Base-by-base conservation (phyloP, 2,329 filamentous ascomycete species). In the Sarocladium brachiariae region DNA sequence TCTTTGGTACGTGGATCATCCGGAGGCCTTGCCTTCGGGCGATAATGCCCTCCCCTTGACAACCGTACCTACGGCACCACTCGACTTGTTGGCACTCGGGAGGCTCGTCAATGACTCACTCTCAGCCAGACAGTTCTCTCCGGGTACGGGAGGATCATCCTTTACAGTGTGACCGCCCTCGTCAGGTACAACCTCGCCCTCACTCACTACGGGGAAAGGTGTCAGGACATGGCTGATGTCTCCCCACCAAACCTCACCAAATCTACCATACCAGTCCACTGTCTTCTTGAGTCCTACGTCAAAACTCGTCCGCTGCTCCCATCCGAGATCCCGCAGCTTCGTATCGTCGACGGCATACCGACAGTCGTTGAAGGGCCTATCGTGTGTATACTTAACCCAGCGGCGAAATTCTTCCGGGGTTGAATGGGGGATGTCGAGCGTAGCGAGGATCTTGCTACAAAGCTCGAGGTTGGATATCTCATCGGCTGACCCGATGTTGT, bases 401-500 rank as follows among this genome's bases (percentile, higher is more conserved):
- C 76, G 76, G 52, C 75, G 71, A 50, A 84, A 73, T 50, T 83
- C 74, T 52, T 76, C 73, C 25, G 70, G 65, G 3, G 68, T 70
- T 16, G 71, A 67, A 53, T 77, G 69, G 6, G 71, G 66, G 52
- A 86, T 75, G 18, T 73, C 74, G 62, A 89, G 81, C 51, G 83
- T 73, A 27, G 73, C 70, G 23, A 91, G 73, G 16, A 92, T 72
- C 63, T 76, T 79, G 53, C 70, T 68, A 66, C 86, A 87, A 5
- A 92, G 73, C 2, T 83, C 74, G 16, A 86, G 70, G 63, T 91
- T 91, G 56, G 85, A 87, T 43, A 91, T 78, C 63, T 91, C 87
- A 63, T 90, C 85, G 53, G 78, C 77, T 0, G 88, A 91, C 39
- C 85, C 84, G 9, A 93, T 85, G 56, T 93, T 93, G 74, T 93